Evolutionary conservation across 1,284 basidiomycete genomes (phyloP).

Genomic region (Inonotus obliquus): DNA sequence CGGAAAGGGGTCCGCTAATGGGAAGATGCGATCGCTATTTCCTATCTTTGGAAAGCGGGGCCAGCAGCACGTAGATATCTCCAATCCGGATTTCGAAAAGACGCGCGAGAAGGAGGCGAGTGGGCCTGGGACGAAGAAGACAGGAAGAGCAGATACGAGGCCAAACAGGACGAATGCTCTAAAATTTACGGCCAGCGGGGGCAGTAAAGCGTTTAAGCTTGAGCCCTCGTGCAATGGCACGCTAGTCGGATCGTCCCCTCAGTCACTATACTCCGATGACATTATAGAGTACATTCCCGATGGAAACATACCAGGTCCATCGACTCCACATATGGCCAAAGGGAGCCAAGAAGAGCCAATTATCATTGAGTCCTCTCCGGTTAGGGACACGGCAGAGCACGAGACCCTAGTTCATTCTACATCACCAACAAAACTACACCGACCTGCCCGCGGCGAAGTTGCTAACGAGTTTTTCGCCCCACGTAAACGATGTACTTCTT

Average conservation of each 20-base stretch:
- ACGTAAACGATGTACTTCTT: not conserved
- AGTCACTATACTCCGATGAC: not conserved
- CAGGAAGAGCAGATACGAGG: not conserved
- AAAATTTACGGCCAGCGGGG: not conserved
- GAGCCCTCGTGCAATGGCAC: not conserved
- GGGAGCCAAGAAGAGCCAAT: conserved; percentile 39
- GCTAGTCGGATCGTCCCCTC: conserved; percentile 5
- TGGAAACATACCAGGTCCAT: not conserved
- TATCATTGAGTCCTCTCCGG: conserved; percentile 39
- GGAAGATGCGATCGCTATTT: not conserved
- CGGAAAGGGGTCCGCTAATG: not conserved
- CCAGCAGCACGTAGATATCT: not conserved
- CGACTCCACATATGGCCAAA: conserved; percentile 14
- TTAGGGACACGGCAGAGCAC: not conserved
- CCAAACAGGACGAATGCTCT: not conserved
- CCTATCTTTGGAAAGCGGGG: conserved; percentile 5
- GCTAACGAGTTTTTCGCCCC: conserved; percentile 14
- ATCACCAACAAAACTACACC: conserved; percentile 24
- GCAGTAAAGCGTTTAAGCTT: not conserved
- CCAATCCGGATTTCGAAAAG: not conserved
- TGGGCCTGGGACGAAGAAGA: not conserved
- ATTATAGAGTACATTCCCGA: not conserved
- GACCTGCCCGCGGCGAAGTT: not conserved
- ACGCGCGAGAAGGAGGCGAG: not conserved
- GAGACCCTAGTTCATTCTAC: not conserved